Evolutionary conservation across 2,329 filamentous ascomycete species (phyloP).

Genomic region (Chrysoporthe puriensis): DNA sequence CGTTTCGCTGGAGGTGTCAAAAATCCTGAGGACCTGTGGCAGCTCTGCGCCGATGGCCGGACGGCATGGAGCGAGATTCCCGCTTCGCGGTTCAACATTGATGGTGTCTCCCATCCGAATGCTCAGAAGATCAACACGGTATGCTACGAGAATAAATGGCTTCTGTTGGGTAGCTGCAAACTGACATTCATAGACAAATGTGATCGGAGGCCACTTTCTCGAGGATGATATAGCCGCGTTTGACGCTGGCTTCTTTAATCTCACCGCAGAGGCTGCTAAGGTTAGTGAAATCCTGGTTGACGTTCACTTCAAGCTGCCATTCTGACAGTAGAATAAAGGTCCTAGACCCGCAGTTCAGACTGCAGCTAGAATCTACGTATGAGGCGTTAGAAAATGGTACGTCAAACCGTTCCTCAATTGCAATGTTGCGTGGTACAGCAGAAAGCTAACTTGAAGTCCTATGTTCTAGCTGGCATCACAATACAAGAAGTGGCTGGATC

Average conservation of each 20-base stretch:
- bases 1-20: slow-evolving; percentile 42
- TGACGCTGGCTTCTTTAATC: slow-evolving; percentile 17
- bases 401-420: background rate
- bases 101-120: slow-evolving; percentile 1
- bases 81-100: slow-evolving; percentile 1
- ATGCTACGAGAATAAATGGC: background rate
- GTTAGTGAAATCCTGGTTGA: background rate
- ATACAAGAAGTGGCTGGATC: slow-evolving; percentile 36
- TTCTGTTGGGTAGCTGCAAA: background rate
- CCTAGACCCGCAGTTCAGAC: slow-evolving; percentile 17
- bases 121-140: slow-evolving; percentile 1
- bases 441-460: background rate
- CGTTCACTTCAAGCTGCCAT: background rate
- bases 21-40: slow-evolving; percentile 42
- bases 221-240: slow-evolving; percentile 11
- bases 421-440: background rate
- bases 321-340: background rate
- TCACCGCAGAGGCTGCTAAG: slow-evolving; percentile 6
- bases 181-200: slow-evolving; percentile 3
- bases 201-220: slow-evolving; percentile 14
- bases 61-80: slow-evolving; percentile 15
- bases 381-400: slow-evolving; percentile 18
- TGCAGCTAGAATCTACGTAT: slow-evolving; percentile 16
- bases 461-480: slow-evolving; percentile 6
- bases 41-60: slow-evolving; percentile 7